Percentiles rank a stretch among this genome's conserved stretches.
Conservation (phyloP, 768 basidiomycete genomes). For the Thelephora ganbajun region DNA sequence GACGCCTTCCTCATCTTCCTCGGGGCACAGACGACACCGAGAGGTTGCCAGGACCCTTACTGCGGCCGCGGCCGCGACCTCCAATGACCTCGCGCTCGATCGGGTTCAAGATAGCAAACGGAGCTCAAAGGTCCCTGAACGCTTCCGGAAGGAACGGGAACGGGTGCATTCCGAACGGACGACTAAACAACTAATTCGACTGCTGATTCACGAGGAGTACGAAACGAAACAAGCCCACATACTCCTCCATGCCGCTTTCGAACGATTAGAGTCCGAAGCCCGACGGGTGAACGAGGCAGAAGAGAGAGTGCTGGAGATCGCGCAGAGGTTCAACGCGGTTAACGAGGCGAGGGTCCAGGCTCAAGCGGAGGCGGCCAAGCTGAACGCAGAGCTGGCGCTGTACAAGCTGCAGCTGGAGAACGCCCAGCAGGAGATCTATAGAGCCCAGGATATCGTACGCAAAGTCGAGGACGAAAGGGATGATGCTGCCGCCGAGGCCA, state of each 20-base stretch:
- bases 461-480: conserved; percentile 27
- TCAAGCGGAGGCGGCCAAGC: conserved; percentile 23
- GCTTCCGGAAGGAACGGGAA: background rate
- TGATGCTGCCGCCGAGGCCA: conserved; percentile 31
- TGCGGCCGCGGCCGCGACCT: no score
- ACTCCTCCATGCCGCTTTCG: conserved; percentile 15
- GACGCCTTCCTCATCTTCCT: no score
- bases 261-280: conserved; percentile 25
- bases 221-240: conserved; percentile 15
- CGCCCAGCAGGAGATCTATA: conserved; percentile 29
- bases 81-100: no score
- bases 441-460: conserved; percentile 28
- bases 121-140: background rate
- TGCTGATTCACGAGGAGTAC: conserved; percentile 11
- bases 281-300: conserved; percentile 30
- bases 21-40: no score
- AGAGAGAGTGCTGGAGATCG: conserved; percentile 31
- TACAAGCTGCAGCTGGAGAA: conserved; percentile 32
- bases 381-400: conserved; percentile 27
- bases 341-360: conserved; percentile 25
- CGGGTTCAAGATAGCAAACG: background rate
- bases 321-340: conserved; percentile 24
- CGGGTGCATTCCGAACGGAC: background rate
- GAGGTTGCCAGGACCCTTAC: no score
- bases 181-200: conserved; percentile 12